phyloP scores from a whole-genome alignment of 805 yeast species.

The Cephaloascus fragrans region DNA sequence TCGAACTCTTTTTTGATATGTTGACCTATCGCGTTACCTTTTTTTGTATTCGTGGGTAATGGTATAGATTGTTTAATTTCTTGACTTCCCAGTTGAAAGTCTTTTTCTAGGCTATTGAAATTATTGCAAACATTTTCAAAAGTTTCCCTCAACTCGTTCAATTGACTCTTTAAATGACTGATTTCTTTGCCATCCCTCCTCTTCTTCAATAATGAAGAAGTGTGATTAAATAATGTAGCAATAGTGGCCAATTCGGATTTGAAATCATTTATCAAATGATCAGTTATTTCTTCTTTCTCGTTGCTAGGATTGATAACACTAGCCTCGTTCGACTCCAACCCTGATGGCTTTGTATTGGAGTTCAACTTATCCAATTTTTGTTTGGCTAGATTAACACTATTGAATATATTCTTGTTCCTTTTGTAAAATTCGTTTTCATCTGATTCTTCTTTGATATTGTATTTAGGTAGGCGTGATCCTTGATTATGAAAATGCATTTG shows the following conservation, averaged over 20 bases:
- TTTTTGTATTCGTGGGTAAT: too few relatives aligned
- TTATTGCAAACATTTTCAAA: background rate
- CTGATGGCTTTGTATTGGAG: background rate
- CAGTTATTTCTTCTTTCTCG: background rate
- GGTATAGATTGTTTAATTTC: background rate
- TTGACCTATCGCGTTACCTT: too few relatives aligned
- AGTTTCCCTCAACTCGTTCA: background rate
- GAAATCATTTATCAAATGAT: background rate
- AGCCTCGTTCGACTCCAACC: background rate
- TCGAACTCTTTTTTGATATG: background rate
- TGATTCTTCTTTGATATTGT: background rate
- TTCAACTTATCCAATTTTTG: background rate
- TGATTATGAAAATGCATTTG: background rate
- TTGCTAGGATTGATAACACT: background rate
- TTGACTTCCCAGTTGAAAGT: background rate
- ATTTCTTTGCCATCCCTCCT: background rate
- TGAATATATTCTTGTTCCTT: background rate
- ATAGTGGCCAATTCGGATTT: background rate
- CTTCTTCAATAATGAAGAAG: background rate
- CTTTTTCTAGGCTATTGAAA: background rate
- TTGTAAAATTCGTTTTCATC: background rate
- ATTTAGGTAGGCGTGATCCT: too few relatives aligned
- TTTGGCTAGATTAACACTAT: background rate
- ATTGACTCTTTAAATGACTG: background rate
- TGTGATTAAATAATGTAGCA: background rate